phyloP scores from a whole-genome alignment of 163 green algal genomes.

The Prototheca cutis region DNA sequence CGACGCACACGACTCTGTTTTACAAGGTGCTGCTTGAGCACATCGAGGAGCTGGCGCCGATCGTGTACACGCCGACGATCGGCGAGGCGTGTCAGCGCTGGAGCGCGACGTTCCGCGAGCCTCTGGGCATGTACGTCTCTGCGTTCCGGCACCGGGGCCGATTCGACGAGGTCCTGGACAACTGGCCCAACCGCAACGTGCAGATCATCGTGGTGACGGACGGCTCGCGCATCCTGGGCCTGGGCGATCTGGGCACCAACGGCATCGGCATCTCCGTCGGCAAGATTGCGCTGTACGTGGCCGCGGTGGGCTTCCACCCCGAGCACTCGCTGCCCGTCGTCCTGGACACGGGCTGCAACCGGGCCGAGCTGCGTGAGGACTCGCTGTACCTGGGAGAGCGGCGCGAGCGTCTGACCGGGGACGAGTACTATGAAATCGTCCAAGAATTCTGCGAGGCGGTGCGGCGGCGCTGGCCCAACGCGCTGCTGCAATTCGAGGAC shows the following conservation, averaged over 20 bases:
- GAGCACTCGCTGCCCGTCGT: conserved; percentile 41
- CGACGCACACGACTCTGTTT: conserved; percentile 34
- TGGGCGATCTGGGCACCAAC: conserved; percentile 62
- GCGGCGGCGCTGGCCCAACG: conserved; percentile 34
- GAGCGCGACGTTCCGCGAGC: conserved; percentile 37
- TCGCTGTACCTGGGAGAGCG: conserved; percentile 48
- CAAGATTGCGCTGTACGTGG: conserved; percentile 38
- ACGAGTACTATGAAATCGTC: conserved; percentile 39
- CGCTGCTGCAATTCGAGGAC: conserved; percentile 57
- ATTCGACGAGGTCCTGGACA: conserved; percentile 37
- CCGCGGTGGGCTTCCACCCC: conserved; percentile 41
- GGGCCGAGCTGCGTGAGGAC: conserved; percentile 50
- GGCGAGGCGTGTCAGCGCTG: conserved; percentile 65
- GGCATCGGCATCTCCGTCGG: conserved; percentile 37
- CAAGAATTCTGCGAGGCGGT: conserved; percentile 56
- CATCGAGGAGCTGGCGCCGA: conserved; percentile 58
- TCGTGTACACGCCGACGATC: conserved; percentile 80
- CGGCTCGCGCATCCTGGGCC: conserved; percentile 62
- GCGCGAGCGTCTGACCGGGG: conserved; percentile 21
- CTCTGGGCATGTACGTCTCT: conserved; percentile 63
- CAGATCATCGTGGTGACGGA: conserved; percentile 76
- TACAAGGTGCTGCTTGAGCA: conserved; percentile 55
- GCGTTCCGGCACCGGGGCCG: conserved; percentile 44
- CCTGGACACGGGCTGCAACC: conserved; percentile 83
- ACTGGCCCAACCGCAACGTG: conserved; percentile 40